phyloP scores from a whole-genome alignment of 2,329 filamentous ascomycete genomes.

The Dendryphion nanum region DNA sequence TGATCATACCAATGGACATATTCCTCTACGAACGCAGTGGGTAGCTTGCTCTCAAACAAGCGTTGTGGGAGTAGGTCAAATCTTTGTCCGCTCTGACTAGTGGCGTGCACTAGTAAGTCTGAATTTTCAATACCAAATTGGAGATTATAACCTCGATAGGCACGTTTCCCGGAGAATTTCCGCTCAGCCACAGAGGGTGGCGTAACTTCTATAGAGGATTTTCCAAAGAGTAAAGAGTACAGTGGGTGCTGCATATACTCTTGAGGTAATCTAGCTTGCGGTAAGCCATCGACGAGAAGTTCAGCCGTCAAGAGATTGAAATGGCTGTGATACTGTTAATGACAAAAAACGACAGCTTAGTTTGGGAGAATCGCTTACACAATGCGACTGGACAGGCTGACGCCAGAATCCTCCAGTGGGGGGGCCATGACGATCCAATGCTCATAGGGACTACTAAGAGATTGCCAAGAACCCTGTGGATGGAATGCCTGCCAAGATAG shows the following conservation, averaged over 20 bases:
- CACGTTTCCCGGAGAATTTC: slow-evolving; percentile 39
- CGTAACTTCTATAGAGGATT: slow-evolving; percentile 44
- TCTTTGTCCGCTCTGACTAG: slow-evolving; percentile 8
- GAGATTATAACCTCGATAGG: slow-evolving; percentile 19
- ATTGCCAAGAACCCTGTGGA: no score
- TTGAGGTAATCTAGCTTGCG: slow-evolving; percentile 47
- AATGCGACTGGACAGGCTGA: no score
- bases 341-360: no score
- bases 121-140: slow-evolving; percentile 28
- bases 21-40: slow-evolving; percentile 22
- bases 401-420: no score
- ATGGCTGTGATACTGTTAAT: no score
- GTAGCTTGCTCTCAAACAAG: slow-evolving; percentile 30
- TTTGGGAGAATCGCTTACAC: no score
- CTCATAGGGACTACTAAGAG: no score
- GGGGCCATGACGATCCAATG: no score
- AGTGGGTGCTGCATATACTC: slow-evolving; percentile 43
- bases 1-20: slow-evolving; percentile 28
- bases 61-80: slow-evolving; percentile 36
- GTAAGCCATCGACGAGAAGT: slow-evolving; percentile 54
- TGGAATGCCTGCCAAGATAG: not conserved
- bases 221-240: slow-evolving; percentile 47
- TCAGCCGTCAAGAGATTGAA: slow-evolving; percentile 54
- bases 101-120: slow-evolving; percentile 7
- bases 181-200: slow-evolving; percentile 41